Conservation (phyloP, 306 rosid genomes). For the Delonix regia region DNA sequence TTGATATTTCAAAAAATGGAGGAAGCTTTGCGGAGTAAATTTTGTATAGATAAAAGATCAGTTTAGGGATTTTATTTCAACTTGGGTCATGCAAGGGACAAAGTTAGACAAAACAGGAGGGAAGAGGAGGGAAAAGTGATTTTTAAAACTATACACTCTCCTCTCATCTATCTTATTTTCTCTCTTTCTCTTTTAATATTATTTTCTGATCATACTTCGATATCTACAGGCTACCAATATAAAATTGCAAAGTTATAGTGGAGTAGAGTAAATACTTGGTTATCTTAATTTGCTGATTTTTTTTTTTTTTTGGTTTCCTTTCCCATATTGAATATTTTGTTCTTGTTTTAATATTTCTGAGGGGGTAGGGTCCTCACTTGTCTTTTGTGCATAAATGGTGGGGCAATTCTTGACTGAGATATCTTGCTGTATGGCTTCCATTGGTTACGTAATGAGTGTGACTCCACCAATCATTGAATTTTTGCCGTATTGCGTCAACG, state of each 20-base stretch:
- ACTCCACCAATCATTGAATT: background rate
- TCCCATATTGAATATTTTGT: background rate
- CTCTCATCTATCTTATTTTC: too few species aligned
- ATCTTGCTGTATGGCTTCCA: slow-evolving; percentile 5
- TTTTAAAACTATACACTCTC: too few species aligned
- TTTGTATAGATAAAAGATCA: slow-evolving; percentile 47
- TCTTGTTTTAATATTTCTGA: background rate
- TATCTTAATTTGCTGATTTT: background rate
- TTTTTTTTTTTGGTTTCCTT: too few species aligned
- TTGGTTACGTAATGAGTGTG: background rate
- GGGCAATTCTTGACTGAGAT: background rate
- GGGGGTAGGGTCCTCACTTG: background rate
- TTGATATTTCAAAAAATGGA: slow-evolving; percentile 60
- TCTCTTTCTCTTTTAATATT: too few species aligned
- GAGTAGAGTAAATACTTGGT: background rate
- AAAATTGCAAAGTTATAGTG: background rate
- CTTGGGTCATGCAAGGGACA: too few species aligned
- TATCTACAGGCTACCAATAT: background rate
- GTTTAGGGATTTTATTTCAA: background rate
- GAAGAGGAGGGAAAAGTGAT: too few species aligned
- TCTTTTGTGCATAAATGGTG: background rate
- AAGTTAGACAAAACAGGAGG: too few species aligned
- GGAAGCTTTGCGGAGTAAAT: slow-evolving; percentile 59
- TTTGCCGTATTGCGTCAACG: background rate
- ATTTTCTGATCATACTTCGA: background rate